Evolutionary conservation across 106 monocot genomes (phyloP).

Genomic region (Acorus calamus): DNA sequence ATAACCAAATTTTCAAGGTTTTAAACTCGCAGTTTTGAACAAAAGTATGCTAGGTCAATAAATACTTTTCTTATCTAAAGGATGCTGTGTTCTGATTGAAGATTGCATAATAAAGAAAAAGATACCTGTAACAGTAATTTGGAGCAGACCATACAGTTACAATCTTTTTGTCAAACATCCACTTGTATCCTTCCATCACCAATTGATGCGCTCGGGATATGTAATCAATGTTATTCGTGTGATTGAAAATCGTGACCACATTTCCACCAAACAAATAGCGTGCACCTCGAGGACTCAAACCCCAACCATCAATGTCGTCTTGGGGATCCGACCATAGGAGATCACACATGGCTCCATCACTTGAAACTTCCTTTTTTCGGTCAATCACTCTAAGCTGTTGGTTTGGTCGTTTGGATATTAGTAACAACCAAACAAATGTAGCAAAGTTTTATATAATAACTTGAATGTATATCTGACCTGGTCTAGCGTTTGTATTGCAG

Average conservation of each 20-base stretch:
- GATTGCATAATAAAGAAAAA: too few relatives aligned
- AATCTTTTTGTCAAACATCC: slow-evolving; percentile 98
- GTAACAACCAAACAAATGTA: background rate
- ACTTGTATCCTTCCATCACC: slow-evolving; percentile 99
- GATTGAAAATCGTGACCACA: slow-evolving; percentile 77
- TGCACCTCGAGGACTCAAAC: slow-evolving; percentile 92
- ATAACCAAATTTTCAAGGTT: too few relatives aligned
- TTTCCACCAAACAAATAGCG: slow-evolving; percentile 89
- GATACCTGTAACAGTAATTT: slow-evolving; percentile 91
- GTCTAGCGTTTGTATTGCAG: slow-evolving; percentile 72
- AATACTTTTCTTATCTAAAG: too few relatives aligned
- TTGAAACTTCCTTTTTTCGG: slow-evolving; percentile 96
- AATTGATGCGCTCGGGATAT: slow-evolving; percentile 98
- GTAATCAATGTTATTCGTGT: slow-evolving; percentile 81
- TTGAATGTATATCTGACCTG: slow-evolving; percentile 32
- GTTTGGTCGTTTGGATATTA: background rate
- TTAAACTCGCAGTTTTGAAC: too few relatives aligned
- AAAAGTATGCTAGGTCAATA: too few relatives aligned
- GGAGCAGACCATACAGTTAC: slow-evolving; percentile 99
- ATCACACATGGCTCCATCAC: slow-evolving; percentile 98
- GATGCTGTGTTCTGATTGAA: too few relatives aligned
- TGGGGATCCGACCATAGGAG: slow-evolving; percentile 99
- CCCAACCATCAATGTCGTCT: slow-evolving; percentile 92
- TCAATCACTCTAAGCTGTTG: slow-evolving; percentile 90
- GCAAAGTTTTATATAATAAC: slow-evolving; percentile 7